Evolutionary conservation across 331 rosid species (phyloP), one percentile per base, ranked within the genome.

Genomic region (Ulmus americana): DNA sequence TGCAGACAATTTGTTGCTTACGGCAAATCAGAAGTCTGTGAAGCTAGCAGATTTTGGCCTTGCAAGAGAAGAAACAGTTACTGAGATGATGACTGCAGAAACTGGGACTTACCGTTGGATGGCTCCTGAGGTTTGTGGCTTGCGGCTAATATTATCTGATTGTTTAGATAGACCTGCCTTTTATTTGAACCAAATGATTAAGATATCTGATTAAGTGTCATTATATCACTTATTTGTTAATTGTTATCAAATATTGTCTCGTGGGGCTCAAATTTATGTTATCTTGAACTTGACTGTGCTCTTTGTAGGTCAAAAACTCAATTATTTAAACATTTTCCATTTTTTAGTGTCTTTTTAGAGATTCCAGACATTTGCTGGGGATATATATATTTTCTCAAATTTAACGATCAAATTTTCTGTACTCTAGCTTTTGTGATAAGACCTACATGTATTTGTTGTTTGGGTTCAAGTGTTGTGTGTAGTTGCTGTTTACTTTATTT

Each of bases 61-160:
- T 63, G 98, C 98, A 42, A 92, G 98, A 82, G 98, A 92, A 72
- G 98, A 92, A 89, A 66, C 95, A 12, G 98, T 92, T 71, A 89
- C 97, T 8, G 98, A 92, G 85, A 92, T 92, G 98, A 92, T 92
- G 98, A 92, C 98, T 12, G 98, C 97, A 55, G 98, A 92, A 82
- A 92, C 97, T 12, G 98, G 98, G 73, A 92, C 98, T 45, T 92
- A 92, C 75, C 95, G 98, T 7, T 92, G 98, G 98, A 92, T 92
- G 98, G 98, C 98, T 70, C 98, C 98, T 3, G 97, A 92, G 97
- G 98, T 89, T 77, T 73, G 74, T 69, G 35, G 58, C 5, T 58
- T 71, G 67, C 66, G 57, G 50, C 45, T 59, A 42, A 49, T 15
- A 42, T 20, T 10, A 35, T 41, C 39, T 47, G 12, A 52, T 55